Conservation (phyloP, 2,329 filamentous ascomycete genomes). For the Fusarium devonianum region DNA sequence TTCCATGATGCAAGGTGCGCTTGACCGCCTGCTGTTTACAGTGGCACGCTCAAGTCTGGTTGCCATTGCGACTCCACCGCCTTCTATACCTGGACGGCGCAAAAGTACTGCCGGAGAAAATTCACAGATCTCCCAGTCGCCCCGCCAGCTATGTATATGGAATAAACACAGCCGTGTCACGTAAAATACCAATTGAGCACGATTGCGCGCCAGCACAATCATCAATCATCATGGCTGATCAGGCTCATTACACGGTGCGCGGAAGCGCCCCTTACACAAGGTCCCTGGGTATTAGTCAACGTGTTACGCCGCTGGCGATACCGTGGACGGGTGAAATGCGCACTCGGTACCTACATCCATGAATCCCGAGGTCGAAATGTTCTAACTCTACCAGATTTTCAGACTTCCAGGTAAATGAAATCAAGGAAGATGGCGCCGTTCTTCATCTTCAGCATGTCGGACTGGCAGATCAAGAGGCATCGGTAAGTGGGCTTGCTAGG, state of each 20-base stretch:
- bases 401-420: slow-evolving; percentile 93
- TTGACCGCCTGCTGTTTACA: slow-evolving; percentile 37
- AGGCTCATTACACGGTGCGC: slow-evolving; percentile 42
- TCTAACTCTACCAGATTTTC: slow-evolving; percentile 68
- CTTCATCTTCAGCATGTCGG: slow-evolving; percentile 69
- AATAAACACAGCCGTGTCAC: slow-evolving; percentile 27
- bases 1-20: not conserved
- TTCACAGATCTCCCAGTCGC: slow-evolving; percentile 30
- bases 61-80: slow-evolving; percentile 24
- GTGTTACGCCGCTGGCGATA: slow-evolving; percentile 47
- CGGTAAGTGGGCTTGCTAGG: slow-evolving; percentile 10
- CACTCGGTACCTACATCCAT: slow-evolving; percentile 43
- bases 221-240: slow-evolving; percentile 43
- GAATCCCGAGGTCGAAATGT: not conserved
- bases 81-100: not conserved
- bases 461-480: slow-evolving; percentile 29
- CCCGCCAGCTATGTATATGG: slow-evolving; percentile 24
- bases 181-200: too few relatives aligned
- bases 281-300: slow-evolving; percentile 51
- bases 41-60: not conserved
- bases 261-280: slow-evolving; percentile 45
- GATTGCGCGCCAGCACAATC: not conserved
- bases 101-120: slow-evolving; percentile 39
- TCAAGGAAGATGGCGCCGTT: slow-evolving; percentile 76
- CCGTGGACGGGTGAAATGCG: slow-evolving; percentile 53